A percentile compares a stretch with the other conserved stretches of the same genome.
phyloP scores from a whole-genome alignment of 148 eudicot species.

The Mesembryanthemum crystallinum region DNA sequence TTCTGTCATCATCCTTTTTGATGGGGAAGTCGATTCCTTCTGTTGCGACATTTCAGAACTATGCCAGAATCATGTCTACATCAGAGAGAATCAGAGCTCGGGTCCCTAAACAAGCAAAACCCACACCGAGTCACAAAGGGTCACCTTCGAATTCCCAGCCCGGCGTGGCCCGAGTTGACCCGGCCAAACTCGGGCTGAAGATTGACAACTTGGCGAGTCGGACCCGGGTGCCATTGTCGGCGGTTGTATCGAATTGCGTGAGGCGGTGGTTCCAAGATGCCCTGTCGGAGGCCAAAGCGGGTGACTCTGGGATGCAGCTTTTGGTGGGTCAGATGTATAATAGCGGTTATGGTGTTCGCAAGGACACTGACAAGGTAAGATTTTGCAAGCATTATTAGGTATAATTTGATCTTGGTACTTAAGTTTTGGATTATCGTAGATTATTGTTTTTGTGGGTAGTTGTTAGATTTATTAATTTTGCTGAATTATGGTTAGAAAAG shows the following conservation, averaged over 20 bases:
- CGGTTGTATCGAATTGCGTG: constrained; percentile 57
- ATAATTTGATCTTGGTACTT: not conserved
- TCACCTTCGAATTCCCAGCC: constrained; percentile 1
- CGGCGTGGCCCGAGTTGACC: constrained; percentile 34
- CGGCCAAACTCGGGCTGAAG: constrained; percentile 27
- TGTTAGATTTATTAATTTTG: not conserved
- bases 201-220: constrained; percentile 27
- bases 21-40: constrained; percentile 51
- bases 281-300: constrained; percentile 72
- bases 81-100: constrained; percentile 23
- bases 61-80: constrained; percentile 32
- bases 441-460: not conserved
- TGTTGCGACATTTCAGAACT: constrained; percentile 29
- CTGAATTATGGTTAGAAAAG: not conserved
- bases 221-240: constrained; percentile 37
- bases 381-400: not conserved
- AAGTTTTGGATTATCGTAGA: not conserved
- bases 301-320: constrained; percentile 66
- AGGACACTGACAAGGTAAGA: constrained; percentile 52
- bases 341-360: constrained; percentile 66
- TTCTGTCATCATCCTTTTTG: not conserved
- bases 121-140: constrained; percentile 17
- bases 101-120: constrained; percentile 31
- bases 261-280: constrained; percentile 73
- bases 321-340: constrained; percentile 84